phyloP scores from a whole-genome alignment of 2,329 filamentous ascomycete genomes.

The Pseudonectria buxi region DNA sequence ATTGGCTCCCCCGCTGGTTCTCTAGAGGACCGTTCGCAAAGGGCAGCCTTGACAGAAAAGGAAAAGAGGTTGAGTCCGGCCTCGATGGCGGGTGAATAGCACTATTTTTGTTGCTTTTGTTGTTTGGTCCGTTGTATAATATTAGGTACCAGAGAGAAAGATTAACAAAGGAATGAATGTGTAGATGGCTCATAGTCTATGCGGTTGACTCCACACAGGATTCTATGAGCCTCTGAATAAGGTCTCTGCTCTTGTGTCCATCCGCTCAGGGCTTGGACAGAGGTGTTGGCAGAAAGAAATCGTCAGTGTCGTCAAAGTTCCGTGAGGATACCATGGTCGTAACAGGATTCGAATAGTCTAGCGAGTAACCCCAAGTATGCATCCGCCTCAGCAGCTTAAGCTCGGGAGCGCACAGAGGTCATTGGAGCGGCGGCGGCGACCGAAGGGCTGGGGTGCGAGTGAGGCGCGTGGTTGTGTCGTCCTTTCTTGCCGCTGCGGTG shows the following conservation, averaged over 20 bases:
- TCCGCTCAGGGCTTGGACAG: no score
- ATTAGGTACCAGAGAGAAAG: conserved; percentile 11
- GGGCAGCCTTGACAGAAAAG: not conserved
- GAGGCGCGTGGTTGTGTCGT: conserved; percentile 30
- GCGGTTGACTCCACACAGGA: no score
- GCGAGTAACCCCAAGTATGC: conserved; percentile 6
- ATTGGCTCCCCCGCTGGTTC: conserved; percentile 13
- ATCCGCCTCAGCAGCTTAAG: conserved; percentile 18
- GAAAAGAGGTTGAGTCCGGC: conserved; percentile 8
- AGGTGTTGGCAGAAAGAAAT: conserved; percentile 13
- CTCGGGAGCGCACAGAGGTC: conserved; percentile 30
- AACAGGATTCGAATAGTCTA: conserved; percentile 11
- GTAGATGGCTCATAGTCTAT: no score
- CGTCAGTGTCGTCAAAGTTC: conserved; percentile 24
- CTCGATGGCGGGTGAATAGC: conserved; percentile 3
- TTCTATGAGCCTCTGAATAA: no score
- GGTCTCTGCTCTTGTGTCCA: no score
- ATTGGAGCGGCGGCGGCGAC: conserved; percentile 28
- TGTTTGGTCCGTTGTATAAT: conserved; percentile 7
- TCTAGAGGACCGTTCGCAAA: conserved; percentile 5
- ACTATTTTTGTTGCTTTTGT: conserved; percentile 8
- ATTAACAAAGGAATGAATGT: conserved; percentile 6
- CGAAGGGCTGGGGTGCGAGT: conserved; percentile 31
- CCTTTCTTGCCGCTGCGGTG: conserved; percentile 41
- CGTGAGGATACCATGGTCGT: conserved; percentile 22